phyloP scores from a whole-genome alignment of 768 basidiomycete species.

The Russula griseocarnosa region DNA sequence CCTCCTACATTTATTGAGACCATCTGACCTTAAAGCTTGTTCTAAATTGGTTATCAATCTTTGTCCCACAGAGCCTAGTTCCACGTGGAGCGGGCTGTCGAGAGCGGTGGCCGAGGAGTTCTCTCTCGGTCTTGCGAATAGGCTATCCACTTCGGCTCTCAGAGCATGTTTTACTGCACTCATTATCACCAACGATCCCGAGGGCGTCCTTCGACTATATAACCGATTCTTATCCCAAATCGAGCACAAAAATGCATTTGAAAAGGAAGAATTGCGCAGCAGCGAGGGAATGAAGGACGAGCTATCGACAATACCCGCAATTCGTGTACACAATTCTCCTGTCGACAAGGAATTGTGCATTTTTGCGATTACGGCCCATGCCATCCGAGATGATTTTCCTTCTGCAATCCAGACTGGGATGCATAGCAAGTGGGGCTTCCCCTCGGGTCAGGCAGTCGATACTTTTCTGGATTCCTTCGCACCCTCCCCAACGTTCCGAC shows the following conservation, averaged over 20 bases:
- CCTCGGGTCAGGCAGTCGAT: slow-evolving; percentile 34
- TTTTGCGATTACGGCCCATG: slow-evolving; percentile 56
- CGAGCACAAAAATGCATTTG: slow-evolving; percentile 5
- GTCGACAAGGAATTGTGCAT: slow-evolving; percentile 41
- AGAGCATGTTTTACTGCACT: slow-evolving; percentile 47
- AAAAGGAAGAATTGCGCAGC: neutral
- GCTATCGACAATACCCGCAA: slow-evolving; percentile 1
- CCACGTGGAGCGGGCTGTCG: slow-evolving; percentile 7
- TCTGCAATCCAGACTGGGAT: slow-evolving; percentile 48
- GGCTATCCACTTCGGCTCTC: slow-evolving; percentile 46
- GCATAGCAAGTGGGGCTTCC: slow-evolving; percentile 38
- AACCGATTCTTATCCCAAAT: slow-evolving; percentile 14
- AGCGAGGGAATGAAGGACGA: slow-evolving; percentile 2
- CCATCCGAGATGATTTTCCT: slow-evolving; percentile 55
- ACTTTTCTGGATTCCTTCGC: slow-evolving; percentile 40
- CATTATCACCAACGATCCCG: slow-evolving; percentile 41
- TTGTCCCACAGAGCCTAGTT: slow-evolving; percentile 28
- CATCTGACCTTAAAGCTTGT: slow-evolving; percentile 39
- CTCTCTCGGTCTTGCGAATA: slow-evolving; percentile 40
- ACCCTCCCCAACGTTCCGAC: slow-evolving; percentile 41
- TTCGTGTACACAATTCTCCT: neutral
- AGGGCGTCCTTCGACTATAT: slow-evolving; percentile 43
- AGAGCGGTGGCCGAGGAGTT: slow-evolving; percentile 33
- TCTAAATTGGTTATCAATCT: slow-evolving; percentile 38
- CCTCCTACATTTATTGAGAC: slow-evolving; percentile 46